Base-by-base conservation (phyloP, 2,329 filamentous ascomycete genomes). In the Trichoderma cornu-damae region DNA sequence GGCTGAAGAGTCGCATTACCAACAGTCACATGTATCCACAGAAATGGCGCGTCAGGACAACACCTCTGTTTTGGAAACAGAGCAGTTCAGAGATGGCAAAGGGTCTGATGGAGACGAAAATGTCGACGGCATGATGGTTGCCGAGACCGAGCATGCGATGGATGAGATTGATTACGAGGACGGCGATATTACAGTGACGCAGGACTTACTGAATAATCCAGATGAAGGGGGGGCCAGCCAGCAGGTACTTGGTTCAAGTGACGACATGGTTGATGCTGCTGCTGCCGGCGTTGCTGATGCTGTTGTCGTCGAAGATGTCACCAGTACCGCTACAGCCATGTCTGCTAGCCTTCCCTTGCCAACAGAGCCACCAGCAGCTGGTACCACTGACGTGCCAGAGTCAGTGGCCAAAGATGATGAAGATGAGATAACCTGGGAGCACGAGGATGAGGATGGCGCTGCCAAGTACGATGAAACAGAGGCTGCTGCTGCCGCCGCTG, bases 401-500 rank as follows among this genome's bases (percentile, higher is more conserved):
- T 2, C 22, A 28, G 37, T 22, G 12, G 16, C 48, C 4, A 43
- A 47, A 18, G 42, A 38, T 20, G 59, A 59, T 49, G 59, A 63
- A 44, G 61, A 63, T 16, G 61, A 60, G 47, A 60, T 61, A 32
- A 57, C 50, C 7, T 60, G 61, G 56, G 62, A 65, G n/a, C 55
- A 64, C 16, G 53, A 61, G n/a, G 60, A 61, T 11, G 47, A 50
- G 11, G 47, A 52, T 28, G 50, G 53, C 34, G 37, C 22, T 55
- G 26, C 28, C 24, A 12, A 43, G 11, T 48, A 46, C 16, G 42
- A 59, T 11, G 22, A 43, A 32, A 20, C 18, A 35, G 34, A 44
- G 9, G 28, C 12, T 20, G 30, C 16, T 9, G 43, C 6, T 26
- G 43, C 7, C 18, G 52, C 28, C 6, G 22, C 12, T 20, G 30